A percentile compares a stretch with the other conserved stretches of the same genome.
phyloP scores from a whole-genome alignment of 2,329 filamentous ascomycete genomes.

The Trichophyton benhamiae region DNA sequence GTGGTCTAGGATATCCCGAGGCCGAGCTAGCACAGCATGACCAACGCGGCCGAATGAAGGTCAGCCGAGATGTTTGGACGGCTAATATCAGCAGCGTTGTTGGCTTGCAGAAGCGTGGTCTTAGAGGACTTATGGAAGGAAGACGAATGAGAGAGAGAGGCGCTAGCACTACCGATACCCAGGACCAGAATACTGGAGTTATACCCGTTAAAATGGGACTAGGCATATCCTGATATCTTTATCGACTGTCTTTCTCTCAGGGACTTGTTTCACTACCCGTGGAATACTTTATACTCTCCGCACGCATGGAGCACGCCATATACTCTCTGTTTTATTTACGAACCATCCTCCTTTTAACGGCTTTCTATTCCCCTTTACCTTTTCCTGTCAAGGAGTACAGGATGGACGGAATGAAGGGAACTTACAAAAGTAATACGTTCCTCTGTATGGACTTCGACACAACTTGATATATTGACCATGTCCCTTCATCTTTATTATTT shows the following conservation, averaged over 20 bases:
- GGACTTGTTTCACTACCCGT: not conserved
- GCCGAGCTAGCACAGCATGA: slow-evolving; percentile 17
- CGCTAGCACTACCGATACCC: slow-evolving; percentile 21
- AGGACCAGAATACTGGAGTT: slow-evolving; percentile 15
- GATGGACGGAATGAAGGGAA: not conserved
- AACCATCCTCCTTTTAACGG: too few species aligned
- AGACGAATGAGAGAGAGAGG: slow-evolving; percentile 52
- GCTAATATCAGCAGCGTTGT: slow-evolving; percentile 71
- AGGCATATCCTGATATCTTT: slow-evolving; percentile 3
- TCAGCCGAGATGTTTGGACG: slow-evolving; percentile 58
- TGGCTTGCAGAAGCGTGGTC: slow-evolving; percentile 82
- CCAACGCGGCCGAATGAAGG: slow-evolving; percentile 23
- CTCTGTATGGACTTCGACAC: not conserved
- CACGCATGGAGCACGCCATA: not conserved
- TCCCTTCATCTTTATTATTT: too few species aligned
- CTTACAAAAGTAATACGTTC: not conserved
- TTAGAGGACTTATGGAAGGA: slow-evolving; percentile 90
- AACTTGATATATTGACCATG: too few species aligned
- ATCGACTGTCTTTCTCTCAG: too few species aligned
- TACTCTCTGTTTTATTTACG: not conserved
- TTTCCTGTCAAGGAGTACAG: not conserved
- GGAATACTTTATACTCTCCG: not conserved
- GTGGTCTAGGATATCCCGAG: slow-evolving; percentile 21
- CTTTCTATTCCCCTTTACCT: not conserved
- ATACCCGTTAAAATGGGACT: not conserved